phyloP scores from a whole-genome alignment of 306 rosid genomes.

The Inga leiocalycina region DNA sequence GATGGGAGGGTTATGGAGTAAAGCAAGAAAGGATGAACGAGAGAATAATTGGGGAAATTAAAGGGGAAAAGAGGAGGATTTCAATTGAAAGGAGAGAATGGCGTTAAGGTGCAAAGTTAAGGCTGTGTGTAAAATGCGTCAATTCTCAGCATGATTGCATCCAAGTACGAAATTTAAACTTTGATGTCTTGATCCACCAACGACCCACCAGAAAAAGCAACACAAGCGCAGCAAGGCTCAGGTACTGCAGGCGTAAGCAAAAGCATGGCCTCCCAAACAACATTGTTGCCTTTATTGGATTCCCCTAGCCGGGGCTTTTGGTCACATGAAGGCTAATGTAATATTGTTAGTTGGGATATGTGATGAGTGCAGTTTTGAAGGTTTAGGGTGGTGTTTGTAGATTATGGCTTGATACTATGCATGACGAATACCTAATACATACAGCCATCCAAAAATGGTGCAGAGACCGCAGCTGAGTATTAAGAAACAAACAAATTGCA shows the following conservation, averaged over 20 bases:
- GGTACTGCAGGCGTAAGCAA: not conserved
- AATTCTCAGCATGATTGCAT: not conserved
- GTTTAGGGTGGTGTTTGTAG: slow-evolving; percentile 2
- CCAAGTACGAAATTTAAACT: not conserved
- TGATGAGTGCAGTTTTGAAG: not conserved
- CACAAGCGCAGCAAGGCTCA: not conserved
- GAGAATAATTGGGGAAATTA: not conserved
- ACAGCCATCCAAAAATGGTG: too few species aligned
- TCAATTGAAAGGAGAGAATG: slow-evolving; percentile 17
- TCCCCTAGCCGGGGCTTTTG: not conserved
- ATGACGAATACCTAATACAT: too few species aligned
- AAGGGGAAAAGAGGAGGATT: not conserved
- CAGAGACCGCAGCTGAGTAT: too few species aligned
- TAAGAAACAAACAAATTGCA: slow-evolving; percentile 37
- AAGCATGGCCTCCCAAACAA: slow-evolving; percentile 14
- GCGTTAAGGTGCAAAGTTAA: slow-evolving; percentile 31
- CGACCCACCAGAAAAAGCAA: slow-evolving; percentile 26
- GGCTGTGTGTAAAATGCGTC: slow-evolving; percentile 21
- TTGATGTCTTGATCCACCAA: slow-evolving; percentile 23
- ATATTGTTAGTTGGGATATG: not conserved
- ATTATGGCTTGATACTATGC: not conserved
- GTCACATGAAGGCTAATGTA: not conserved
- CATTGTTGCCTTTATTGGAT: slow-evolving; percentile 20
- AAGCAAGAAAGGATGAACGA: not conserved
- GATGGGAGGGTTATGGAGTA: not conserved